These are phyloP conservation scores for Thraustotheca clavata DNA, from an alignment of 352 stramenopile species.

Conservation along the genomic window DNA sequence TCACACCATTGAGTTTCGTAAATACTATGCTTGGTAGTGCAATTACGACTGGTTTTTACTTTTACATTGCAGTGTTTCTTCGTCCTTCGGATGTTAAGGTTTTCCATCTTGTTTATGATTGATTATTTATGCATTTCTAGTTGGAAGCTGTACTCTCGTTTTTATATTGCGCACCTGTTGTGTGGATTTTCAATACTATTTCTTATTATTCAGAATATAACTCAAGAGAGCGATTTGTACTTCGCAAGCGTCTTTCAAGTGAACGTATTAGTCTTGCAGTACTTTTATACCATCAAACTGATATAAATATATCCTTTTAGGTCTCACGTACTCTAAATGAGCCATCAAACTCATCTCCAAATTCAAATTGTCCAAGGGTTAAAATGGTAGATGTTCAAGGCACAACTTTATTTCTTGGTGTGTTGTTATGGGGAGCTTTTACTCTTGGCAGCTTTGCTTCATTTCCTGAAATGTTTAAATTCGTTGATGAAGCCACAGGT, in stretches of 20 bases:
- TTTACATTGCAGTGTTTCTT: slow-evolving; percentile 41
- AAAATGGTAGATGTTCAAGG: slow-evolving; percentile 31
- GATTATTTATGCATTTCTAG: neutral
- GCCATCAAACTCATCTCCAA: neutral
- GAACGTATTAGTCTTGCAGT: slow-evolving; percentile 76
- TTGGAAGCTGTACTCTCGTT: slow-evolving; percentile 51
- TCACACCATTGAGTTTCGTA: slow-evolving; percentile 71
- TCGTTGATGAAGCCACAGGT: slow-evolving; percentile 74
- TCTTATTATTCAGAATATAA: slow-evolving; percentile 83
- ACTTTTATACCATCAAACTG: neutral
- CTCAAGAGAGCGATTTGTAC: slow-evolving; percentile 62
- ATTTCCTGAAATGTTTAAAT: slow-evolving; percentile 69
- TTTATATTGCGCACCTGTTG: slow-evolving; percentile 57
- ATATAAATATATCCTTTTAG: slow-evolving; percentile 1
- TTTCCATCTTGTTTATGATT: neutral
- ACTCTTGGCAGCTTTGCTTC: slow-evolving; percentile 68
- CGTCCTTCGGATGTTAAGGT: slow-evolving; percentile 32
- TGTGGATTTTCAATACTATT: slow-evolving; percentile 80
- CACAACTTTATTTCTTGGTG: slow-evolving; percentile 47
- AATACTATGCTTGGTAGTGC: slow-evolving; percentile 64
- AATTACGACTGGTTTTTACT: slow-evolving; percentile 49
- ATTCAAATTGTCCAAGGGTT: neutral
- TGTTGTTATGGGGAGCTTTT: slow-evolving; percentile 67
- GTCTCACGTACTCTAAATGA: slow-evolving; percentile 5
- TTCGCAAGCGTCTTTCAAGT: slow-evolving; percentile 50